A percentile compares a stretch with the other conserved stretches of the same genome.
These are phyloP conservation scores for Cryptosporidium meleagridis DNA, from an alignment of 169 alveolate species.

Conservation along the genomic window DNA sequence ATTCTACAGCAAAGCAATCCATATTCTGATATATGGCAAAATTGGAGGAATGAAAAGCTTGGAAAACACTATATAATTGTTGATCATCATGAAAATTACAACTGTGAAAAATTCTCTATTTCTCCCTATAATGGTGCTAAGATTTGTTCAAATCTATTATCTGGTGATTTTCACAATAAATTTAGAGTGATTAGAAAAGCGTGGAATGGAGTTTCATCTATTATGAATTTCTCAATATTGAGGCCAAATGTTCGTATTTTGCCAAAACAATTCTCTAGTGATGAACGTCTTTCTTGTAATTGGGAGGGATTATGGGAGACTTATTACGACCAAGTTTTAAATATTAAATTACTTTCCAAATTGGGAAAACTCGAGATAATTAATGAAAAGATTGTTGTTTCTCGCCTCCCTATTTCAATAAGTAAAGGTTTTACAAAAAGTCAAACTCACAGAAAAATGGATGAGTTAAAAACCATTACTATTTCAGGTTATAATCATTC, in stretches of 20 bases:
- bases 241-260: constrained; percentile 30
- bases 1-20: constrained; percentile 21
- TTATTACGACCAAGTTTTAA: neutral
- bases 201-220: constrained; percentile 69
- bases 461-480: neutral
- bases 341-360: neutral
- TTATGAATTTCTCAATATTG: constrained; percentile 14
- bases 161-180: neutral
- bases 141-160: neutral
- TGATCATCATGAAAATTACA: neutral
- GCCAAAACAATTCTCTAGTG: constrained; percentile 25
- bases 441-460: neutral
- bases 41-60: constrained; percentile 35
- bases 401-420: constrained; percentile 29
- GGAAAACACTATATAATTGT: constrained; percentile 7
- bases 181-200: constrained; percentile 26
- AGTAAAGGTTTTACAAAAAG: neutral
- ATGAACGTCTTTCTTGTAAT: neutral
- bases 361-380: constrained; percentile 4
- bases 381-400: constrained; percentile 39
- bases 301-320: constrained; percentile 73
- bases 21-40: constrained; percentile 1
- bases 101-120: neutral
- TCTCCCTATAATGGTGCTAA: constrained; percentile 31
- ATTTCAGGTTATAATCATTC: constrained; percentile 24